Conservation (phyloP, 139 green algal species). For the Tetradesmus lagerheimii region DNA sequence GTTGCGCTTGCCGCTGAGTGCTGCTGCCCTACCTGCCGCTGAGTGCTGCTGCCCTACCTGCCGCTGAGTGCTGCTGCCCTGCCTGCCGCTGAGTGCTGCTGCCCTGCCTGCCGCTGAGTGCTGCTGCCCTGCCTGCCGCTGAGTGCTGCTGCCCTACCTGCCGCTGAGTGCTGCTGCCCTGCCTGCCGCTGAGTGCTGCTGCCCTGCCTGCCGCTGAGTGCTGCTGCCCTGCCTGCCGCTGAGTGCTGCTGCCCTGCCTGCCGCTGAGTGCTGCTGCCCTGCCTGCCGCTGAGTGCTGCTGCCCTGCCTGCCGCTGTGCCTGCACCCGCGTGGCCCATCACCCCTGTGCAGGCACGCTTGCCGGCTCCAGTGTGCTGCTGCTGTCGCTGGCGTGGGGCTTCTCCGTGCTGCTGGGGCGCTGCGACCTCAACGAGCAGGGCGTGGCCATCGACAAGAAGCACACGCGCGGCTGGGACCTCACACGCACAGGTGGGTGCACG, state of each 20-base stretch:
- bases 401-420: constrained; percentile 57
- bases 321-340: neutral
- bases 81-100: no score
- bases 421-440: constrained; percentile 61
- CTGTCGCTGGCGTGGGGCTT: constrained; percentile 73
- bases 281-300: no score
- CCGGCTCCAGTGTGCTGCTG: constrained; percentile 73
- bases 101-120: neutral
- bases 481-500: constrained; percentile 12
- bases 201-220: no score
- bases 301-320: neutral
- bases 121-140: neutral
- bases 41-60: no score
- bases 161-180: no score
- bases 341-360: constrained; percentile 60
- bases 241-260: no score
- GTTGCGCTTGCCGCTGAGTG: no score
- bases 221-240: no score
- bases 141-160: no score
- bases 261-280: neutral
- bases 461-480: constrained; percentile 41
- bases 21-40: no score
- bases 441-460: constrained; percentile 55
- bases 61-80: neutral
- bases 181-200: neutral